Percentiles rank a stretch among this genome's conserved stretches.
Evolutionary conservation across 1,139 yeast species (phyloP).

Genomic region (Hemisphaericaspora lyxosophila): DNA sequence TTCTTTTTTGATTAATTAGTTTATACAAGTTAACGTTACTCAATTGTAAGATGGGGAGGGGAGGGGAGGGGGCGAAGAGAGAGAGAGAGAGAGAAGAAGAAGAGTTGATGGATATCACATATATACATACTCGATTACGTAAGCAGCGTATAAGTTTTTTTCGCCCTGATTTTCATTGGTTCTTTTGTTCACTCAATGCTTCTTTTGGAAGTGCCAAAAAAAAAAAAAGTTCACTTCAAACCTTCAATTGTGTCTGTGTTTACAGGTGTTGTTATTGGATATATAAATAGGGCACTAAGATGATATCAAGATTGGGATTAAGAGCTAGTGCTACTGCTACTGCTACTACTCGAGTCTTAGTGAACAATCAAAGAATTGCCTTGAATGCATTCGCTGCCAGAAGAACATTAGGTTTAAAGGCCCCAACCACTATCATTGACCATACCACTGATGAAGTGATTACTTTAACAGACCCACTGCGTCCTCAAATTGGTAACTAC

Average conservation of each 20-base stretch:
- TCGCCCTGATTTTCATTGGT: conserved; percentile 25
- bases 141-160: conserved; percentile 11
- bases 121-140: conserved; percentile 1
- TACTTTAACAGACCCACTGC: conserved; percentile 43
- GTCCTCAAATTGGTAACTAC: conserved; percentile 48
- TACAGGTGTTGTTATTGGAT: too few relatives aligned
- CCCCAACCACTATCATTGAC: conserved; percentile 35
- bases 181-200: conserved; percentile 7
- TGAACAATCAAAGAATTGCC: conserved; percentile 1
- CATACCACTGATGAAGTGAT: conserved; percentile 43
- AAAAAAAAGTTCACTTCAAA: too few relatives aligned
- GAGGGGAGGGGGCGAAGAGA: too few relatives aligned
- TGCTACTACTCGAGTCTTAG: neutral
- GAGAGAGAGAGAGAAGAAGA: too few relatives aligned
- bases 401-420: conserved; percentile 12
- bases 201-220: neutral
- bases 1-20: too few relatives aligned
- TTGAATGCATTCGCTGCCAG: neutral
- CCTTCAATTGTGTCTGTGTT: too few relatives aligned
- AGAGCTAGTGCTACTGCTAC: too few relatives aligned
- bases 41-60: too few relatives aligned
- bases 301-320: conserved; percentile 32
- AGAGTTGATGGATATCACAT: too few relatives aligned
- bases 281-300: too few relatives aligned
- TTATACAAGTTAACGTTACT: too few relatives aligned